Base-by-base conservation (phyloP, 129 eudicot species). In the Oenanthe sinensis region DNA sequence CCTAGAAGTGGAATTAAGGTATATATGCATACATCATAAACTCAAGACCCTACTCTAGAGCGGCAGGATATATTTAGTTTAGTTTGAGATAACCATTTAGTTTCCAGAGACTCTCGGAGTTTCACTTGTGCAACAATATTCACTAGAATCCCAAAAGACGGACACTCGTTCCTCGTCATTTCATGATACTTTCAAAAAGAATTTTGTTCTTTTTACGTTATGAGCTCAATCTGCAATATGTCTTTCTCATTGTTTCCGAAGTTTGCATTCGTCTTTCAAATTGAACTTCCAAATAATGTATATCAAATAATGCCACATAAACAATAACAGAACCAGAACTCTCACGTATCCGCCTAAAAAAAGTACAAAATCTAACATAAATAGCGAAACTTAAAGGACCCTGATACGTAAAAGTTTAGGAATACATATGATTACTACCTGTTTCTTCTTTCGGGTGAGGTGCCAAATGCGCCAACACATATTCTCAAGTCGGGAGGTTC, bases 401-500 rank as follows among this genome's bases (percentile, higher is more conserved):
- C 52, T 4, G 55, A 49, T 8, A 52, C 24, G 22, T 50, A 50
- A 50, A 52, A 17, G 8, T 50, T 8, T 2, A 7, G 24, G 33
- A 45, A 54, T 14, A 4, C 2, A 69, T 5, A 15, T 9, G 16
- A 30, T 6, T 6, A 17, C 42, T 55, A 60, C 98, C 94, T 93
- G 96, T 77, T 93, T 93, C 80, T 89, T 90, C 81, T 93, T 93
- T 85, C 98, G 96, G 43, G 98, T 82, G 79, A 93, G 98, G 82
- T 89, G 96, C 96, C 98, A 93, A 52, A 93, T 93, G 33, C 98
- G 92, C 98, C 98, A 93, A 78, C 98, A 93, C 98, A 93, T 93
- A 30, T 93, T 93, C 80, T 90, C 96, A 75, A 93, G 90, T 20
- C 98, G 79, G 4, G 98, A 90, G 81, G 94, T 93, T 72, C 97